phyloP scores from a whole-genome alignment of 1,284 basidiomycete genomes.

The Ceratobasidium theobromae region DNA sequence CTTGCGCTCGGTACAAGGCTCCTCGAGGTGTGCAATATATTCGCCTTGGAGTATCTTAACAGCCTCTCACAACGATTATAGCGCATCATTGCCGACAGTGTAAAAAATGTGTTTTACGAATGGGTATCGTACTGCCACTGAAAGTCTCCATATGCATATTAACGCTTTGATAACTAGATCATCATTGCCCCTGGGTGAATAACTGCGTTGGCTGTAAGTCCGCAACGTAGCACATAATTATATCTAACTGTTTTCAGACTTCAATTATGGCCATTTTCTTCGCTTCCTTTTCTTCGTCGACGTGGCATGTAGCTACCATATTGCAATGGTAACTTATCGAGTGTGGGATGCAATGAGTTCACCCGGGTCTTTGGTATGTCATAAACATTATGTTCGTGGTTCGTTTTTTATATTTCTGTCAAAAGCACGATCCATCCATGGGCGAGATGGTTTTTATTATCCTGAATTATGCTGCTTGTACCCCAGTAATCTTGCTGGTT shows the following conservation, averaged over 20 bases:
- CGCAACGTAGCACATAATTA: neutral
- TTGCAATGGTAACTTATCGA: slow-evolving; percentile 71
- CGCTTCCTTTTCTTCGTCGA: slow-evolving; percentile 93
- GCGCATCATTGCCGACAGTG: slow-evolving; percentile 90
- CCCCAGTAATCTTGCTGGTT: slow-evolving; percentile 84
- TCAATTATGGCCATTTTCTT: slow-evolving; percentile 88
- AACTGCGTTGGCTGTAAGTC: slow-evolving; percentile 78
- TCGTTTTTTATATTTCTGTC: slow-evolving; percentile 53
- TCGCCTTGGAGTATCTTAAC: too few species aligned
- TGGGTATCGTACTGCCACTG: slow-evolving; percentile 55
- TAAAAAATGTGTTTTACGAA: slow-evolving; percentile 78
- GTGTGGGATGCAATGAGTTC: slow-evolving; percentile 54
- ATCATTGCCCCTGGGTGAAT: slow-evolving; percentile 91
- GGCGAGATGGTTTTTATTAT: slow-evolving; percentile 81
- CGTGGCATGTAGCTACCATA: slow-evolving; percentile 80
- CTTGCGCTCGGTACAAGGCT: slow-evolving; percentile 72
- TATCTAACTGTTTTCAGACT: neutral
- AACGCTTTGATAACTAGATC: slow-evolving; percentile 53
- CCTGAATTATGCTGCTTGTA: slow-evolving; percentile 81
- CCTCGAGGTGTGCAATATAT: slow-evolving; percentile 48
- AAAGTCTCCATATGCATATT: slow-evolving; percentile 23
- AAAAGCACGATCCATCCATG: slow-evolving; percentile 67
- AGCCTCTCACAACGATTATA: neutral
- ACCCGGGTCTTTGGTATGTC: slow-evolving; percentile 42
- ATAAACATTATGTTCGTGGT: slow-evolving; percentile 48